Percentiles rank a stretch among this genome's conserved stretches.
phyloP scores from a whole-genome alignment of 176 grass and related monocot species.

The Oryza meridionalis region DNA sequence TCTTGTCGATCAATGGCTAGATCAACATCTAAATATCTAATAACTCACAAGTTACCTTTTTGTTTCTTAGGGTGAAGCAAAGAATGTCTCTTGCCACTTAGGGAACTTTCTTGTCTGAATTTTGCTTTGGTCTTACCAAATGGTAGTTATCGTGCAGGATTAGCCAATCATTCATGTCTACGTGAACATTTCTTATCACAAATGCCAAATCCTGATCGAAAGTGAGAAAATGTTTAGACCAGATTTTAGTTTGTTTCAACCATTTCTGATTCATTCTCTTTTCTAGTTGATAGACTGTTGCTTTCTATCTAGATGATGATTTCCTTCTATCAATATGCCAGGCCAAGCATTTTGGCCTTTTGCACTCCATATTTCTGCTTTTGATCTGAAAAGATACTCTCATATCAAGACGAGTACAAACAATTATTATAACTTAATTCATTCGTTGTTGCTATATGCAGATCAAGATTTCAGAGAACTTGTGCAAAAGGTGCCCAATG shows the following conservation, averaged over 20 bases:
- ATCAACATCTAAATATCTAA: background rate
- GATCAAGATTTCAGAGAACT: slow-evolving; percentile 92
- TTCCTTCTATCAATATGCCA: background rate
- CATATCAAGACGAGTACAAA: background rate
- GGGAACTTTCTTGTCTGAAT: background rate
- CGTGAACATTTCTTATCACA: background rate
- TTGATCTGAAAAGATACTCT: background rate
- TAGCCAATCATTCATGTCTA: background rate
- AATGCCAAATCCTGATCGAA: background rate
- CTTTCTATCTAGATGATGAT: background rate
- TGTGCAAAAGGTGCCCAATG: slow-evolving; percentile 71
- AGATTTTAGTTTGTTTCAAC: slow-evolving; percentile 26
- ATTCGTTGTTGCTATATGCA: slow-evolving; percentile 40
- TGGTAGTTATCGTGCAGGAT: background rate
- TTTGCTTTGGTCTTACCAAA: background rate
- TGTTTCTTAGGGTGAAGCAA: background rate
- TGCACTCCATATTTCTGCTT: background rate
- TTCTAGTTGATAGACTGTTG: background rate
- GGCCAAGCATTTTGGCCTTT: background rate
- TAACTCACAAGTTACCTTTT: background rate
- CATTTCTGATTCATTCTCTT: background rate
- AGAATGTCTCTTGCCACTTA: background rate
- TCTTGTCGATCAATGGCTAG: background rate
- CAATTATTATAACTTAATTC: background rate
- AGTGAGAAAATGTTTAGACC: background rate